A percentile compares a stretch with the other conserved stretches of the same genome.
These are phyloP conservation scores for Botrytis porri DNA, from an alignment of 2,329 filamentous ascomycete genomes.

Conservation along the genomic window DNA sequence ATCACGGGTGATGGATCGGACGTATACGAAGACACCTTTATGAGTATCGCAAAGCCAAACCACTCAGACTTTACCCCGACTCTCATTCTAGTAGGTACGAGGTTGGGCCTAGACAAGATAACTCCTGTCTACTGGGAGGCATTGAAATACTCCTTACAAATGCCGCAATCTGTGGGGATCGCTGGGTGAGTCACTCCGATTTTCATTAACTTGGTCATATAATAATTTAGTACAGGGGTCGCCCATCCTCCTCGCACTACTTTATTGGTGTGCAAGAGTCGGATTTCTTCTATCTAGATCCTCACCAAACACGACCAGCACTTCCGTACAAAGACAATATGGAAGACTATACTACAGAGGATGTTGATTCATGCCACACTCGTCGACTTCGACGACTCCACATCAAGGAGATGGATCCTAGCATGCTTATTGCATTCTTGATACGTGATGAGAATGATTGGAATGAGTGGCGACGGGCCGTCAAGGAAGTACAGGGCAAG, in stretches of 20 bases:
- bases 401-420: constrained; percentile 92
- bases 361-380: constrained; percentile 83
- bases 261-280: constrained; percentile 72
- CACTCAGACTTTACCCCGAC: constrained; percentile 73
- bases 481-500: constrained; percentile 75
- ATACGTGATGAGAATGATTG: constrained; percentile 82
- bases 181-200: constrained; percentile 63
- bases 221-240: constrained; percentile 57
- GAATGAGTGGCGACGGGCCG: constrained; percentile 73
- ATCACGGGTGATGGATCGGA: constrained; percentile 86
- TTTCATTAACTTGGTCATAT: constrained; percentile 4
- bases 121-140: constrained; percentile 94
- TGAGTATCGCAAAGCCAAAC: constrained; percentile 68
- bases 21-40: constrained; percentile 87
- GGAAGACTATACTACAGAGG: constrained; percentile 62
- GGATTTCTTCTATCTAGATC: constrained; percentile 90
- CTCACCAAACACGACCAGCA: constrained; percentile 77
- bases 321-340: constrained; percentile 61
- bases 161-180: constrained; percentile 92
- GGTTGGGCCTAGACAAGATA: constrained; percentile 89
- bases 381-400: constrained; percentile 77
- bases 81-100: constrained; percentile 81
- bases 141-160: constrained; percentile 78
- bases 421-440: constrained; percentile 93
- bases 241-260: constrained; percentile 77